Percentiles rank a stretch among this genome's conserved stretches.
These are phyloP conservation scores for Quillaja saponaria DNA, from an alignment of 306 rosid genomes.

Conservation along the genomic window DNA sequence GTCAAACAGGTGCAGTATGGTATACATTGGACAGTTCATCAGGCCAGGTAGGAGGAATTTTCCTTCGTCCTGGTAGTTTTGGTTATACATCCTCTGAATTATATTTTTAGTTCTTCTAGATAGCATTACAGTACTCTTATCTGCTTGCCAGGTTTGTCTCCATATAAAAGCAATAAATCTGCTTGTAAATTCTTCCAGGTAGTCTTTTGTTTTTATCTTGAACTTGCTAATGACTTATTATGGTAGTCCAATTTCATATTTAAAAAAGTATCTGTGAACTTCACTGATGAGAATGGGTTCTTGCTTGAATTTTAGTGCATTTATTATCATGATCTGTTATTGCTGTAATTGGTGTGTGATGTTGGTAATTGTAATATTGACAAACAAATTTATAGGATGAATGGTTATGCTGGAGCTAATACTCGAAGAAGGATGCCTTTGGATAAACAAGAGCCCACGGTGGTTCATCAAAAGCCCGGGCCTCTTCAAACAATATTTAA, in stretches of 20 bases:
- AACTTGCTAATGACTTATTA: slow-evolving; percentile 3
- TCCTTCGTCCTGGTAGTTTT: slow-evolving; percentile 26
- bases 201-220: slow-evolving; percentile 32
- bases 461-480: slow-evolving; percentile 96
- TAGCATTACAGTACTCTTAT: slow-evolving; percentile 29
- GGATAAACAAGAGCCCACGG: slow-evolving; percentile 74
- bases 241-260: slow-evolving; percentile 15
- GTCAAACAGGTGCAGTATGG: slow-evolving; percentile 93
- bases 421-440: slow-evolving; percentile 67
- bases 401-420: slow-evolving; percentile 76
- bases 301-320: slow-evolving; percentile 4
- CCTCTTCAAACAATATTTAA: slow-evolving; percentile 89
- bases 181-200: slow-evolving; percentile 74
- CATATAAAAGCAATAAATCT: slow-evolving; percentile 65
- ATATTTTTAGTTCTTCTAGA: slow-evolving; percentile 27
- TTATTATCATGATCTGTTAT: slow-evolving; percentile 20
- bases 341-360: background rate
- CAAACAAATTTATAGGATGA: slow-evolving; percentile 45
- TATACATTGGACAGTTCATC: slow-evolving; percentile 78
- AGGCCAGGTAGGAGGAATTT: slow-evolving; percentile 70
- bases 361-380: slow-evolving; percentile 22
- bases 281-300: slow-evolving; percentile 11
- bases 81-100: background rate
- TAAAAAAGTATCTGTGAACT: slow-evolving; percentile 1
- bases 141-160: slow-evolving; percentile 84